phyloP scores from a whole-genome alignment of 805 yeast genomes.

The Soucietia sequanensis region DNA sequence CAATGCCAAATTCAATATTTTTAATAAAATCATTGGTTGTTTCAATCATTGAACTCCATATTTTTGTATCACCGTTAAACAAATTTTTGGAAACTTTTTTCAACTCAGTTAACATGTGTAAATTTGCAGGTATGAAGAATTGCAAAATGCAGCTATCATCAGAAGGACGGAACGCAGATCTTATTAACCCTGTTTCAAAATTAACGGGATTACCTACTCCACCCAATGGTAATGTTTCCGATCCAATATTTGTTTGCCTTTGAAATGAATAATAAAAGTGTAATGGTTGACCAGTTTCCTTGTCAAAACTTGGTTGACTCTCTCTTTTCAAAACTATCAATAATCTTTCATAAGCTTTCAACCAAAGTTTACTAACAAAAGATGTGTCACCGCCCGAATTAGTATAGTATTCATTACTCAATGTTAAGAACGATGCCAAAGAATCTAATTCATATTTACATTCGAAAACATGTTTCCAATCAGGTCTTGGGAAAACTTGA shows the following conservation, averaged over 20 bases:
- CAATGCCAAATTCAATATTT: slow-evolving; percentile 53
- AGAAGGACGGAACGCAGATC: slow-evolving; percentile 85
- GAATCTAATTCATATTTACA: slow-evolving; percentile 90
- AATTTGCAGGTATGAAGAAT: slow-evolving; percentile 83
- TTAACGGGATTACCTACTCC: slow-evolving; percentile 88
- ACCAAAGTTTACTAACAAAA: slow-evolving; percentile 53
- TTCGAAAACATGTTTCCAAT: slow-evolving; percentile 74
- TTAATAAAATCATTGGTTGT: slow-evolving; percentile 29
- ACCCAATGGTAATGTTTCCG: slow-evolving; percentile 75
- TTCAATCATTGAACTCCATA: too few species aligned
- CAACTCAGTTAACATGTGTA: slow-evolving; percentile 68
- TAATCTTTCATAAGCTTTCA: slow-evolving; percentile 52
- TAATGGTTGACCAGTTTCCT: slow-evolving; percentile 45
- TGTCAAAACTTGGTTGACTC: slow-evolving; percentile 57
- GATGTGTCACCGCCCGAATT: slow-evolving; percentile 48
- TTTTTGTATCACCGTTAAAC: slow-evolving; percentile 16
- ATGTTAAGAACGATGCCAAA: slow-evolving; percentile 74
- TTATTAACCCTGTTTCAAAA: slow-evolving; percentile 63
- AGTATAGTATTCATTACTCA: slow-evolving; percentile 68
- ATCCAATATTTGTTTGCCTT: slow-evolving; percentile 69
- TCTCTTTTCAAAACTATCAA: slow-evolving; percentile 57
- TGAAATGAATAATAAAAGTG: slow-evolving; percentile 65
- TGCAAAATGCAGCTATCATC: slow-evolving; percentile 85
- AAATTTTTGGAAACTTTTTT: slow-evolving; percentile 24
- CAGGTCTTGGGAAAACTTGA: slow-evolving; percentile 64